Base-by-base conservation (phyloP, 495 filamentous ascomycete species). In the Corynascus novoguineensis region DNA sequence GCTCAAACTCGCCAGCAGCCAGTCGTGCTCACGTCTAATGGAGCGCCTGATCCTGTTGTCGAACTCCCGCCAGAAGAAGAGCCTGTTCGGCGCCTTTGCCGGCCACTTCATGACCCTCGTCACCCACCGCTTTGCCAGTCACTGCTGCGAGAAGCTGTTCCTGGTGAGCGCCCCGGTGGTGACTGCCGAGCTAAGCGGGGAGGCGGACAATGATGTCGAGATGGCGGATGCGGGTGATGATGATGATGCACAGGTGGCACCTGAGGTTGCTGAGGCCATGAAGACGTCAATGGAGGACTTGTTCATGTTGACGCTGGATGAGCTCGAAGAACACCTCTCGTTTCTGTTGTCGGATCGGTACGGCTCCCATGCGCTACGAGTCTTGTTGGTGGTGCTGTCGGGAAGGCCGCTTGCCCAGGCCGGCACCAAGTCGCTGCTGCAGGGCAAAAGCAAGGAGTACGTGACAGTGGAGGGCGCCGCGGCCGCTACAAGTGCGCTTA, bases 91-190 rank as follows among this genome's bases (percentile, higher is more conserved):
- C 54, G 87, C 86, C 45, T 96, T 97, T 66, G 81, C 78, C 40
- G 86, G 88, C n/a, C 86, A 97, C 64, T 97, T 96, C 72, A 69
- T 95, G 50, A 83, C 89, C 63, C 79, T 97, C 28, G 82, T 96
- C 22, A 91, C 93, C 64, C 93, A 98, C 70, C 86, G 92, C 27
- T 98, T 98, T 66, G 93, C 93, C 4, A 90, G 89, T 50, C 93
- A 98, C 72, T 97, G 92, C 67, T 97, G 92, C 70, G 93, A 98
- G 74, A 90, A 88, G 15, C 77, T 98, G 10, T 97, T 98, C 64
- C 75, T 90, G 34, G 81, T 86, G 53, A 86, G 87, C 9, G 92
- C 91, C 17, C 84, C 87, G 0, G 74, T 87, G 7, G 86, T 96
- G 24, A 87, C 85, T 21, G 73, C 85, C 59, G 88, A 92, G 68